Base-by-base conservation (phyloP, 2,329 filamentous ascomycete species). In the Venturiaceae sp. region DNA sequence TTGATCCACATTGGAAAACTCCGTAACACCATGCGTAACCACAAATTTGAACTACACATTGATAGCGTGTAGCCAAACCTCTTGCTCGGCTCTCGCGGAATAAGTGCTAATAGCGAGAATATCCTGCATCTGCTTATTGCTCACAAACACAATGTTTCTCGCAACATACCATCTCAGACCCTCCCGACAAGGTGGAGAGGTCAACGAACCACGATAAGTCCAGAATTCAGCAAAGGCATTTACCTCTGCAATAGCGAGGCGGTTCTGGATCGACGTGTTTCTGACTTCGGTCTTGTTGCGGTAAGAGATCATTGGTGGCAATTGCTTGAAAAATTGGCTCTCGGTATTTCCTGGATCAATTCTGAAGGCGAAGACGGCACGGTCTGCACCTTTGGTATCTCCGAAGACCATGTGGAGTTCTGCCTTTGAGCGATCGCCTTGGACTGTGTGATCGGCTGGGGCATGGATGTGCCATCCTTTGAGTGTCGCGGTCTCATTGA, bases 381-480 rank as follows among this genome's bases (percentile, higher is more conserved):
- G 66, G 44, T 76, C 72, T 26, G 72, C 67, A 54, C 77, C 76
- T 0, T 65, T 61, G 8, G 66, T 68, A 60, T 76, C 72, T 56
- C 73, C 73, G 61, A 79, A 76, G 2, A 80, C 78, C 37, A 77
- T 69, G 64, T 80, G 78, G 21, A 80, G 65, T 62, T 80, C 78
- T 36, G 76, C 75, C 60, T 73, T 75, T 36, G 71, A 68, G 36
- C 72, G 71, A 37, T 71, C 67, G 34, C 73, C 74, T 52, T 72
- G 67, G 3, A 80, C 70, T 2, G 71, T 69, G 64, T 81, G 78
- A 59, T 80, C 78, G 5, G 76, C 76, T 0, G 78, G 78, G 0
- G 76, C 64, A 63, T 81, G 78, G 53, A 79, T 75, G 67, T 80
- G 78, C 76, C 77, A 80, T 52, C 76, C 75, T 41, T 68, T 71